Base-by-base conservation (phyloP, 148 eudicot genomes). In the Polygonum aviculare region DNA sequence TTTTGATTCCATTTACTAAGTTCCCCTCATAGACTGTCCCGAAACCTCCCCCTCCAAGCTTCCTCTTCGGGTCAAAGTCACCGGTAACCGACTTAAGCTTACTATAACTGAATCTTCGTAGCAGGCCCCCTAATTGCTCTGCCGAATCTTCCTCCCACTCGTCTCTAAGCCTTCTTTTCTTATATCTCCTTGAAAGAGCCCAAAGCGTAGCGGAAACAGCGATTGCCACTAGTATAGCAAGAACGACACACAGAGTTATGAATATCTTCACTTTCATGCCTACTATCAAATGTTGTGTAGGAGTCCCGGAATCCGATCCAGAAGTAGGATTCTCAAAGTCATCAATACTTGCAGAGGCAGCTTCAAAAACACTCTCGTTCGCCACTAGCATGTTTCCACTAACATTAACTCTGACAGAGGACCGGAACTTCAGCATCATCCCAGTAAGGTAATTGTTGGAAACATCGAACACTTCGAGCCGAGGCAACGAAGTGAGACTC, bases 11-110 rank as follows among this genome's bases (percentile, higher is more conserved):
- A 67, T 90, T 92, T 0, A 82, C 81, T 11, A 93, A 86, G 1
- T 51, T 78, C 50, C 93, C 98, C 79, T 84, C 91, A 73, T 86
- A 93, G 0, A 93, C 96, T 6, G 86, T 38, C 26, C 98, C 98
- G 63, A 89, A 93, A 26, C 98, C 98, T 12, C 98, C 98, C 1
- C 96, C 79, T 22, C 98, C 98, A 39, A 93, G 89, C 31, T 21
- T 57, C 63, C 12, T 57, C 78, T 75, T 82, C 22, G 72, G 81
- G 60, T 80, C 80, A 83, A 93, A 93, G 72, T 87, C 81, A 35
- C 74, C 85, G 16, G 98, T 93, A 2, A 93, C 96, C 18, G 3
- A 76, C 57, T 80, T 85, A 4, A 93, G 85, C 72, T 83, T 89
- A 51, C 76, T 83, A 63, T 84, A 89, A 3, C 79, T 80, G 74